A percentile compares a stretch with the other conserved stretches of the same genome.
Evolutionary conservation across 1,139 yeast genomes (phyloP).

Genomic region (Petasospora fabianii): DNA sequence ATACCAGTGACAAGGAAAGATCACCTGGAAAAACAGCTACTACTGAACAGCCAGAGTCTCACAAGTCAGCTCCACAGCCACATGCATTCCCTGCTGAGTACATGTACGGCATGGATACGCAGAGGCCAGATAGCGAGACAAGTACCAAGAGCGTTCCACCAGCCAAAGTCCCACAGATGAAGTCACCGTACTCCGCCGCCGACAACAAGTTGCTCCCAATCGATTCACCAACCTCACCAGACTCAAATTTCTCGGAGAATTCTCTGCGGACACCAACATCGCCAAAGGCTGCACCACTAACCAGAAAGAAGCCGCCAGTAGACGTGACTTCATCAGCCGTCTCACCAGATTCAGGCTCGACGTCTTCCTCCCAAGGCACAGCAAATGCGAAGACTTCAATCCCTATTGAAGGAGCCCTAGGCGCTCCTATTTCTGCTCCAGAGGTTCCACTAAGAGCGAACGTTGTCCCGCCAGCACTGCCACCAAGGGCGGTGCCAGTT

Average conservation of each 20-base stretch:
- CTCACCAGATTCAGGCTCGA: constrained; percentile 1
- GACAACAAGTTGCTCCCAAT: constrained; percentile 6
- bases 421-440: background rate
- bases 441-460: background rate
- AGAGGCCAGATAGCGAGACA: constrained; percentile 14
- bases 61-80: constrained; percentile 26
- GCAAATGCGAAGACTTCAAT: background rate
- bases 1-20: constrained; percentile 12
- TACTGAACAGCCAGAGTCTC: background rate
- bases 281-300: constrained; percentile 11
- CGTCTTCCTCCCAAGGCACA: background rate
- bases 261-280: constrained; percentile 2
- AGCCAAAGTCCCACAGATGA: constrained; percentile 27
- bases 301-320: constrained; percentile 25
- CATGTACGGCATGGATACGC: constrained; percentile 19
- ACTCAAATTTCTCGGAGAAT: background rate
- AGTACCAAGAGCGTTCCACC: constrained; percentile 19
- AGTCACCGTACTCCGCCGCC: constrained; percentile 18
- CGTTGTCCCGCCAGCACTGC: constrained; percentile 5
- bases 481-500: constrained; percentile 3
- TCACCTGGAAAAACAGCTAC: constrained; percentile 6
- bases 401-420: background rate
- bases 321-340: constrained; percentile 10
- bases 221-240: constrained; percentile 1
- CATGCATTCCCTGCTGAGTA: constrained; percentile 27